Evolutionary conservation across 495 filamentous ascomycete genomes (phyloP).

Genomic region (Pseudevernia furfuracea): DNA sequence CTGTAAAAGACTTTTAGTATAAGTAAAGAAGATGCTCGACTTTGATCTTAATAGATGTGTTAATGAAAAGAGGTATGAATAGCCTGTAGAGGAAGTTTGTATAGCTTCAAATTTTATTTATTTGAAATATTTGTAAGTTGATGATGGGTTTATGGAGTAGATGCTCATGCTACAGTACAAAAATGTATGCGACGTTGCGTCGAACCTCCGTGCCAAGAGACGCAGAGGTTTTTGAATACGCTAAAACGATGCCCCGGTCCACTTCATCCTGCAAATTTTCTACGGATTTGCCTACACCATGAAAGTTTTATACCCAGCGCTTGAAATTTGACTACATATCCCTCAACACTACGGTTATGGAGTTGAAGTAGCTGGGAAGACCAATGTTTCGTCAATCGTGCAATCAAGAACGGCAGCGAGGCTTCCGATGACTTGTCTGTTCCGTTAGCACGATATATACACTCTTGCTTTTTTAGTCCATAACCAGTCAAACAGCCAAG

Average conservation of each 20-base stretch:
- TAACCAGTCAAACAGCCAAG: neutral
- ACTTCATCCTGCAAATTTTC: conserved; percentile 17
- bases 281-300: conserved; percentile 31
- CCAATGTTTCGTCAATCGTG: conserved; percentile 41
- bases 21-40: too few relatives aligned
- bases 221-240: too few relatives aligned
- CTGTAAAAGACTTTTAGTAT: too few relatives aligned
- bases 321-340: conserved; percentile 58
- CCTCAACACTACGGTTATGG: conserved; percentile 39
- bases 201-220: too few relatives aligned
- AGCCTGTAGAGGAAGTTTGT: too few relatives aligned
- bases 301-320: conserved; percentile 54
- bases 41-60: too few relatives aligned
- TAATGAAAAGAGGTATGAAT: too few relatives aligned
- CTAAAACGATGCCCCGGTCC: neutral
- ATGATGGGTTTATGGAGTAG: too few relatives aligned
- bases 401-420: conserved; percentile 58
- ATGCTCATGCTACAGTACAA: too few relatives aligned
- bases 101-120: too few relatives aligned
- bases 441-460: conserved; percentile 24
- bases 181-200: too few relatives aligned
- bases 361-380: conserved; percentile 70
- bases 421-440: conserved; percentile 38
- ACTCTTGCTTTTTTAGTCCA: neutral
- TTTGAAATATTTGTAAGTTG: too few relatives aligned